These are phyloP conservation scores for Cercophora sp. DNA, from an alignment of 495 filamentous ascomycete species.

Conservation along the genomic window DNA sequence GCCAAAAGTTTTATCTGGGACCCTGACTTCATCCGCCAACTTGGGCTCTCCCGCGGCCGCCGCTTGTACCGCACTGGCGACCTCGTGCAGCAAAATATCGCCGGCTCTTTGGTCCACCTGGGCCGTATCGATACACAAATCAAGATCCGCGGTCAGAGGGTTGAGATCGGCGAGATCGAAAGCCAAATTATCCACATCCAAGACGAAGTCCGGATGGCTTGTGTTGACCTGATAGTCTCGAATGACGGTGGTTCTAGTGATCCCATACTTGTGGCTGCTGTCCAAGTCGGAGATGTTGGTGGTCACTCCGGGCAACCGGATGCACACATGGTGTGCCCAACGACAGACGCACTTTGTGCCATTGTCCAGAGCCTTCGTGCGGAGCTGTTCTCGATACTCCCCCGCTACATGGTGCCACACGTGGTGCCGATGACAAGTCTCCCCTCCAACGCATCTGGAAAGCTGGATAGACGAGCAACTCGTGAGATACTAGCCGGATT, in stretches of 20 bases:
- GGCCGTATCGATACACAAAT: neutral
- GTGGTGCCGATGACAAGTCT: neutral
- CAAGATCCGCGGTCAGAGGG: neutral
- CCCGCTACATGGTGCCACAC: neutral
- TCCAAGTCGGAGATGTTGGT: no score
- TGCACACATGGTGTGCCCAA: no score
- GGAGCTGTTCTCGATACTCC: no score
- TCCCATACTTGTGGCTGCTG: no score
- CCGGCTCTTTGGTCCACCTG: constrained; percentile 12
- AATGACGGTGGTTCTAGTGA: no score
- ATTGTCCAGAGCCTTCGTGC: no score
- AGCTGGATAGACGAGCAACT: neutral
- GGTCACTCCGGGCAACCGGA: no score
- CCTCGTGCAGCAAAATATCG: neutral
- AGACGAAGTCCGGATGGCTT: no score
- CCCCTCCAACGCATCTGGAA: neutral
- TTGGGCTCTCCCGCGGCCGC: neutral
- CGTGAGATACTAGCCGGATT: neutral
- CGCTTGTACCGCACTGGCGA: neutral
- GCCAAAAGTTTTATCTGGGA: neutral
- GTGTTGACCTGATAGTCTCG: no score
- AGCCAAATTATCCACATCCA: no score
- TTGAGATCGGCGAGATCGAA: neutral
- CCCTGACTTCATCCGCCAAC: neutral
- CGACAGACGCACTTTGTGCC: no score